These are phyloP conservation scores for Achlya hypogyna DNA, from an alignment of 352 stramenopile genomes.

Conservation along the genomic window DNA sequence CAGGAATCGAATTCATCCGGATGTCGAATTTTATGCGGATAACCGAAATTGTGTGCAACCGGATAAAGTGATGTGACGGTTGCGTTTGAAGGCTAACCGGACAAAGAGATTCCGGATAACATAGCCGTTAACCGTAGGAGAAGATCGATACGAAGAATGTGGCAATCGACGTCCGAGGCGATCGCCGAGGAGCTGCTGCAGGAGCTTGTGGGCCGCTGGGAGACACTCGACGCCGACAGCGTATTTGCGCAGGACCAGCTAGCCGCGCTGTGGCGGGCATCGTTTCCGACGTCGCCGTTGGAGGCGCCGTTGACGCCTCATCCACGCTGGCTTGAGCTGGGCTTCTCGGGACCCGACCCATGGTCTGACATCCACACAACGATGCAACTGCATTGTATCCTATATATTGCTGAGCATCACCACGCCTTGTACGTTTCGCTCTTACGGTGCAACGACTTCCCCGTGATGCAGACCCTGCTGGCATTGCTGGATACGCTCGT, in stretches of 20 bases:
- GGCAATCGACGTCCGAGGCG: background rate
- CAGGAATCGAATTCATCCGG: too few relatives aligned
- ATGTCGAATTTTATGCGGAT: too few relatives aligned
- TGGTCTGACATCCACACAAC: slow-evolving; percentile 14
- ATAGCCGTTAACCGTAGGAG: slow-evolving; percentile 5
- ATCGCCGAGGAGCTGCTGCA: slow-evolving; percentile 4
- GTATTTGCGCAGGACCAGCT: slow-evolving; percentile 15
- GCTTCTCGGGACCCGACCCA: slow-evolving; percentile 1
- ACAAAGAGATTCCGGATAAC: background rate
- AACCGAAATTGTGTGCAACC: too few relatives aligned
- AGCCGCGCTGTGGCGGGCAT: slow-evolving; percentile 8
- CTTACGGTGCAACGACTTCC: slow-evolving; percentile 2
- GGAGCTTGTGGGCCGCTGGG: slow-evolving; percentile 7
- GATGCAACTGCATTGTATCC: slow-evolving; percentile 11
- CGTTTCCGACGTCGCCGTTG: background rate
- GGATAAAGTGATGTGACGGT: too few relatives aligned
- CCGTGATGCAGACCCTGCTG: background rate
- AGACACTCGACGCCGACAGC: background rate
- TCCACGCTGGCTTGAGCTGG: slow-evolving; percentile 5
- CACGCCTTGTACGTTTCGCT: slow-evolving; percentile 9
- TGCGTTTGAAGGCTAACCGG: too few relatives aligned
- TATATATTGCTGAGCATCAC: slow-evolving; percentile 10
- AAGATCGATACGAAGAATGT: slow-evolving; percentile 17
- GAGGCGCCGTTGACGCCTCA: slow-evolving; percentile 9
- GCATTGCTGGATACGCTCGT: slow-evolving; percentile 2